Base-by-base conservation (phyloP, 2,329 filamentous ascomycete genomes). In the Graphium sp. region DNA sequence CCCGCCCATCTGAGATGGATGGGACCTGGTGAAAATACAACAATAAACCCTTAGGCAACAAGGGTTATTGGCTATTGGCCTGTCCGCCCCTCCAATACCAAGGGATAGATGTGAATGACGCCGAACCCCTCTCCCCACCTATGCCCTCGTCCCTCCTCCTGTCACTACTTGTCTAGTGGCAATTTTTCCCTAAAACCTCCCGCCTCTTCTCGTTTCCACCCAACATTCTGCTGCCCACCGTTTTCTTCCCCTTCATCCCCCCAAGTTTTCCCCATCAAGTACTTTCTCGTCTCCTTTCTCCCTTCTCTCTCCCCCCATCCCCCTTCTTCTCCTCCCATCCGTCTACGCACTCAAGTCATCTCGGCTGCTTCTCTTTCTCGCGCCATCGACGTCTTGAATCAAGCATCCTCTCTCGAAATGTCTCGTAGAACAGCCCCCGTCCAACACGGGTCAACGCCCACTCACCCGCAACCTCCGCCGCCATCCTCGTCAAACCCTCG, bases 401-500 rank as follows among this genome's bases (percentile, higher is more conserved):
- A n/a, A n/a, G n/a, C n/a, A n/a, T 22, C 22, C 19, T 26, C 26
- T n/a, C 24, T 30, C 33, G 48, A 48, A 47, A 57, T 46, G 45
- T 49, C 52, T 39, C 54, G 54, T 48, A 42, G 47, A 41, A 44
- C 47, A 40, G 45, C 32, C 32, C 27, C 31, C 32, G 26, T 32
- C 35, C 22, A 14, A 28, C 26, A 28, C n/a, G 18, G 18, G 12
- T 47, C 52, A 42, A 50, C 47, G 41, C 49, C 41, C 38, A 40
- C 38, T 44, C 47, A 35, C 37, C 47, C 40, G 37, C 45, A 20
- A 37, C 38, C 32, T 41, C 53, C 35, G 45, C 55, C 29, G 48
- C 57, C 32, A 52, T 55, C 33, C 46, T 49, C 29, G 21, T 20
- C 29, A 11, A 31, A 31, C 20, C 14, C 29, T 37, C 64, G 67